These are phyloP conservation scores for Penicillium verrucosum DNA, from an alignment of 2,329 filamentous ascomycete species.

Conservation along the genomic window DNA sequence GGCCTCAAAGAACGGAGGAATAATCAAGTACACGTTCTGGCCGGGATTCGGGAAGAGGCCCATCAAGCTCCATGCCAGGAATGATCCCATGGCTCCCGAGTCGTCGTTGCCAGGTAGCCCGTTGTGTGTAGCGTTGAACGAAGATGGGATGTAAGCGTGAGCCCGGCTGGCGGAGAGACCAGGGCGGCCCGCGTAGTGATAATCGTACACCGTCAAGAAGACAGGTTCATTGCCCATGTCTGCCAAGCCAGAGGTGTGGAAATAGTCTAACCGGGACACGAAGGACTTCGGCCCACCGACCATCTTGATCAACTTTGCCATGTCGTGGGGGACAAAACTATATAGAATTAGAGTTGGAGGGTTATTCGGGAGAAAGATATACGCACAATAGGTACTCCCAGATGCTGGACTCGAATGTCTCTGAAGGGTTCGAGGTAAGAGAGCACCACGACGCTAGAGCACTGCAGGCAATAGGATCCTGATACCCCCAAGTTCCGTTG, in stretches of 20 bases:
- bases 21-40: conserved; percentile 66
- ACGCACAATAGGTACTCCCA: conserved; percentile 46
- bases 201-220: conserved; percentile 63
- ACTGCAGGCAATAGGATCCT: conserved; percentile 52
- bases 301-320: conserved; percentile 52
- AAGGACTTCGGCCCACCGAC: conserved; percentile 60
- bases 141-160: conserved; percentile 62
- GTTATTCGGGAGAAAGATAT: conserved; percentile 49
- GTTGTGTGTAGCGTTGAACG: conserved; percentile 54
- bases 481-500: conserved; percentile 65
- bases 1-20: conserved; percentile 60
- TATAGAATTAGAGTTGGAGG: conserved; percentile 39
- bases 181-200: conserved; percentile 65
- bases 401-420: conserved; percentile 34
- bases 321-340: conserved; percentile 53
- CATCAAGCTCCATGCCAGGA: conserved; percentile 64
- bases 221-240: conserved; percentile 64
- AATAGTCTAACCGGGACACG: conserved; percentile 58
- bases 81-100: conserved; percentile 65
- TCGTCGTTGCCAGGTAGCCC: conserved; percentile 68
- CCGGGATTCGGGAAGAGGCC: conserved; percentile 66
- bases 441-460: conserved; percentile 27
- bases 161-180: conserved; percentile 49
- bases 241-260: conserved; percentile 60
- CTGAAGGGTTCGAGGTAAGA: conserved; percentile 28